A percentile compares a stretch with the other conserved stretches of the same genome.
These are phyloP conservation scores for Ophiosphaerella narmari DNA, from an alignment of 2,329 filamentous ascomycete species.

Conservation along the genomic window DNA sequence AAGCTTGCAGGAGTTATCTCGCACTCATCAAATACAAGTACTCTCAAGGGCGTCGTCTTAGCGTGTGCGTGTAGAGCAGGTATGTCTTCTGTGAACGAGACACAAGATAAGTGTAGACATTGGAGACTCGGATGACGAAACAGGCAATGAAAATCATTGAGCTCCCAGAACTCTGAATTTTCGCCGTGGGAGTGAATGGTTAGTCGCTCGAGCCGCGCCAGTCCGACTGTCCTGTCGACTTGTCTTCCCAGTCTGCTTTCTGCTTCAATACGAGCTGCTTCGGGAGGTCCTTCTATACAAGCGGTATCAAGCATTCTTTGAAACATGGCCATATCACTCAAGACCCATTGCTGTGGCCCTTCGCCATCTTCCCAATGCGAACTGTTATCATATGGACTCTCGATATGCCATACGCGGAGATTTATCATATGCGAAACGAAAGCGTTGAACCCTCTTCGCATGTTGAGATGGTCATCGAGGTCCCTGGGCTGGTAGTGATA, in stretches of 20 bases:
- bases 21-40: conserved; percentile 44
- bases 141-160: conserved; percentile 38
- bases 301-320: conserved; percentile 30
- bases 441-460: conserved; percentile 33
- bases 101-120: conserved; percentile 39
- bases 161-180: conserved; percentile 37
- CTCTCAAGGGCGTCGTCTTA: conserved; percentile 33
- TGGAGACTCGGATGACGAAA: conserved; percentile 43
- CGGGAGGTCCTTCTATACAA: conserved; percentile 21
- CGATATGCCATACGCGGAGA: conserved; percentile 39
- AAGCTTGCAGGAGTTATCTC: conserved; percentile 31
- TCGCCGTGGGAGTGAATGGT: conserved; percentile 42
- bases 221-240: conserved; percentile 23
- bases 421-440: conserved; percentile 36
- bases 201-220: conserved; percentile 35
- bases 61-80: conserved; percentile 23
- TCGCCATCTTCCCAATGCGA: conserved; percentile 30
- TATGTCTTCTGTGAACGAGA: conserved; percentile 26
- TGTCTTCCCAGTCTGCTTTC: conserved; percentile 14
- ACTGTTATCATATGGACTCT: conserved; percentile 42
- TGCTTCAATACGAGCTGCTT: conserved; percentile 17
- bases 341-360: conserved; percentile 37
- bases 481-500: conserved; percentile 28
- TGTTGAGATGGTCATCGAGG: conserved; percentile 24
- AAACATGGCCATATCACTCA: conserved; percentile 41